Evolutionary conservation across 2,329 filamentous ascomycete species (phyloP).

Genomic region (Microthyrium microscopicum): DNA sequence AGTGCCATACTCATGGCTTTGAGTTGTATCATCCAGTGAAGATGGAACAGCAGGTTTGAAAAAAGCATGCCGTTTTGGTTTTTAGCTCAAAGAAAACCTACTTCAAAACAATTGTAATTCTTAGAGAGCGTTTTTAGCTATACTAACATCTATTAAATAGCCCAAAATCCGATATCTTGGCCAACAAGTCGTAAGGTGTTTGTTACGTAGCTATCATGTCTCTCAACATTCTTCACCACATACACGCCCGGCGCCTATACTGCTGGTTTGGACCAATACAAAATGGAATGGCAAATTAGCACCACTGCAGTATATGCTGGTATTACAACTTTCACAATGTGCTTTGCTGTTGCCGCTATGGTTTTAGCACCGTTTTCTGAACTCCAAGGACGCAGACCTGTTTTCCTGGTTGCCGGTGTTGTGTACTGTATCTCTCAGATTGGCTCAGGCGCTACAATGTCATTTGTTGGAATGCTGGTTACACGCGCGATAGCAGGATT

Average conservation of each 20-base stretch:
- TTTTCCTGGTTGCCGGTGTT: constrained; percentile 59
- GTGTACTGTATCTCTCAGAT: constrained; percentile 57
- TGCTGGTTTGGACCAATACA: constrained; percentile 49
- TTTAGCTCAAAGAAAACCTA: too few species aligned
- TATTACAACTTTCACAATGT: constrained; percentile 66
- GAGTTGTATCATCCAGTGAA: too few species aligned
- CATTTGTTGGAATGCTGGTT: constrained; percentile 56
- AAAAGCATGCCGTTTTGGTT: too few species aligned
- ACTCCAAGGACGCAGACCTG: constrained; percentile 70
- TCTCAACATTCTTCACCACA: constrained; percentile 60
- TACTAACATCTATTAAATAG: too few species aligned
- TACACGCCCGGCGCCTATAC: constrained; percentile 71
- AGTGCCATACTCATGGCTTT: too few species aligned
- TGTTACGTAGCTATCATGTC: constrained; percentile 58
- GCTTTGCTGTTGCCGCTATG: constrained; percentile 77
- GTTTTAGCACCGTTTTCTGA: constrained; percentile 75
- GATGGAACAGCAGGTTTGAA: too few species aligned
- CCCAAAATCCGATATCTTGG: too few species aligned
- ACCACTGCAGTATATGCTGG: constrained; percentile 52
- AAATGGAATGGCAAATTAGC: constrained; percentile 46
- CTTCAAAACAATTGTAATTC: too few species aligned
- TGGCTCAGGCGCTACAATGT: constrained; percentile 53
- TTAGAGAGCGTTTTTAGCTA: too few species aligned
- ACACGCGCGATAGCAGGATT: constrained; percentile 61
- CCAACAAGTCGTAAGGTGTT: too few species aligned